Evolutionary conservation across 441 rosid species (phyloP).

Genomic region (Pelargonium cotyledonis): DNA sequence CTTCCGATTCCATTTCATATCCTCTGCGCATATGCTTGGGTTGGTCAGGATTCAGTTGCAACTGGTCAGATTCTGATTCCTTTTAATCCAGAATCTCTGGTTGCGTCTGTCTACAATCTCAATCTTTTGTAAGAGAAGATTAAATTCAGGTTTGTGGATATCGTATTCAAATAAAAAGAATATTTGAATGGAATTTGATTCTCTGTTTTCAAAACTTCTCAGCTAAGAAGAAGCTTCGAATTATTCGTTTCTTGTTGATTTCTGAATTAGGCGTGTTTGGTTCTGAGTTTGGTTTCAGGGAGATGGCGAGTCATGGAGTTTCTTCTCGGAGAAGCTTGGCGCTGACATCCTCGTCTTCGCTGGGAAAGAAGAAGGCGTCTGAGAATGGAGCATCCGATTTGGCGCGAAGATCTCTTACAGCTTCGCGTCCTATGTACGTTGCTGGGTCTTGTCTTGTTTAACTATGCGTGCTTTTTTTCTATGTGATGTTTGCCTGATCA

Average conservation of each 20-base stretch:
- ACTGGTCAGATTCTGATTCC: too few relatives aligned
- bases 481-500: too few relatives aligned
- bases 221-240: neutral
- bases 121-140: neutral
- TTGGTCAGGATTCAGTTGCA: too few relatives aligned
- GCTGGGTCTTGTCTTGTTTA: neutral
- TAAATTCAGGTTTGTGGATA: neutral
- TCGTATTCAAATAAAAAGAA: neutral
- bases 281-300: neutral
- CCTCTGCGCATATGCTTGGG: too few relatives aligned
- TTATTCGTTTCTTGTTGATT: neutral
- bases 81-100: too few relatives aligned
- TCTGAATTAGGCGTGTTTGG: neutral
- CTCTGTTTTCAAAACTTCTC: neutral
- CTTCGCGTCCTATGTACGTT: conserved; percentile 62
- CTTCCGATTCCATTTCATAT: too few relatives aligned
- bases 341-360: conserved; percentile 35
- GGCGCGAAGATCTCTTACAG: conserved; percentile 46
- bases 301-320: conserved; percentile 60
- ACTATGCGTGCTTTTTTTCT: neutral
- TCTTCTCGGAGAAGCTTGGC: conserved; percentile 65
- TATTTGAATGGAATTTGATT: neutral
- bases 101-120: too few relatives aligned
- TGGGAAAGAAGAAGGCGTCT: conserved; percentile 47
- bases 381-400: conserved; percentile 50